Percentiles rank a stretch among this genome's conserved stretches.
Evolutionary conservation across 768 basidiomycete genomes (phyloP).

Genomic region (Lentinus tigrinus): DNA sequence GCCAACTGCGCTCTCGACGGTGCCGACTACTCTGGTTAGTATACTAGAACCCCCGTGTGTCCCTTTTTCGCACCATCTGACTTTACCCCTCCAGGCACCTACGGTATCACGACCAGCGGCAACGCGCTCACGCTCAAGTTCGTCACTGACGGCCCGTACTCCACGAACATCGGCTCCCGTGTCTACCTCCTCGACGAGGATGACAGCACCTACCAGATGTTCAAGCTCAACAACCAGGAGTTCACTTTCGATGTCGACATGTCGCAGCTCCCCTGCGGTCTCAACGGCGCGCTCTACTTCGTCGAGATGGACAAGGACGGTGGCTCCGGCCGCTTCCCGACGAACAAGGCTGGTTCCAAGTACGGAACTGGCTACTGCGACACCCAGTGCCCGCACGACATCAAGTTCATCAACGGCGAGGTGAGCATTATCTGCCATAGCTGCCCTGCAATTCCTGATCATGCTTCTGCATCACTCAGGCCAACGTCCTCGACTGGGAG

Average conservation of each 20-base stretch:
- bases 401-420: conserved; percentile 59
- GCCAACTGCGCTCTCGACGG: conserved; percentile 34
- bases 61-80: background rate
- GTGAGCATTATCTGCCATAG: conserved; percentile 27
- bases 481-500: conserved; percentile 28
- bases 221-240: conserved; percentile 54
- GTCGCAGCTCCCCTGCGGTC: conserved; percentile 53
- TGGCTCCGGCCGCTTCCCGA: conserved; percentile 44
- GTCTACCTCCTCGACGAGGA: conserved; percentile 48
- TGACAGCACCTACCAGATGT: conserved; percentile 43
- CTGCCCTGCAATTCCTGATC: conserved; percentile 21
- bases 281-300: conserved; percentile 63
- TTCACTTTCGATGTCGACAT: conserved; percentile 62
- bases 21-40: conserved; percentile 29
- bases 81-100: conserved; percentile 27
- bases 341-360: conserved; percentile 58
- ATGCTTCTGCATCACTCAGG: conserved; percentile 25
- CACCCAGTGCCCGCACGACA: conserved; percentile 55
- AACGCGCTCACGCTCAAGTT: conserved; percentile 32
- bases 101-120: conserved; percentile 34
- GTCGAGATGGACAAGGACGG: conserved; percentile 58
- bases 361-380: conserved; percentile 69
- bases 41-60: too few species aligned
- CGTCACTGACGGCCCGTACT: conserved; percentile 25
- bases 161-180: conserved; percentile 35